Evolutionary conservation across 148 eudicot genomes (phyloP).

Genomic region (Rhododendron kiyosumense): DNA sequence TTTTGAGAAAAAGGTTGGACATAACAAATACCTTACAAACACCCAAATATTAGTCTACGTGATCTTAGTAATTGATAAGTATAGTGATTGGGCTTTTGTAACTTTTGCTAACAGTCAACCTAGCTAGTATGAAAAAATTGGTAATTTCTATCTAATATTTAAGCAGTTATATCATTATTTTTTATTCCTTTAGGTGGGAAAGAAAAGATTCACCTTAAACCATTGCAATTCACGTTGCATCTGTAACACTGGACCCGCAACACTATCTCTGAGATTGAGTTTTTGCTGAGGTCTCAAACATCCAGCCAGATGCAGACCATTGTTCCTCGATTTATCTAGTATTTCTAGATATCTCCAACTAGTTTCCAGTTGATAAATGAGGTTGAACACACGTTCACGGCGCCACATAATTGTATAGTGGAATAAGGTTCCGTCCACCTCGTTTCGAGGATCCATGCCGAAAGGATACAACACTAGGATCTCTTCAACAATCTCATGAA

Average conservation of each 20-base stretch:
- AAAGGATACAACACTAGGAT: background rate
- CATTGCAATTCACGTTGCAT: conserved; percentile 1
- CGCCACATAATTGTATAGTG: background rate
- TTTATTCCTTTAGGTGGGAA: background rate
- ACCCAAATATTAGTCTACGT: too few relatives aligned
- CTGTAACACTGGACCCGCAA: background rate
- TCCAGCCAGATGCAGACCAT: conserved; percentile 5
- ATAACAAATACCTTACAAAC: too few relatives aligned
- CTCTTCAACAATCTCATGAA: background rate
- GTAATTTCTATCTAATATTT: too few relatives aligned
- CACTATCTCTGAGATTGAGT: background rate
- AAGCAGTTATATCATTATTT: background rate
- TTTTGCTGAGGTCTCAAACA: background rate
- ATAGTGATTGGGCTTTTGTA: too few relatives aligned
- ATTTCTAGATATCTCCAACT: rapidly evolving
- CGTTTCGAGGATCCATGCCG: too few relatives aligned
- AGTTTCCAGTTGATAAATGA: background rate
- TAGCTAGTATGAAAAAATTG: background rate
- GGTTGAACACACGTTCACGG: background rate
- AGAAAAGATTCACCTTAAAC: background rate
- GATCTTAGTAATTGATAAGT: too few relatives aligned
- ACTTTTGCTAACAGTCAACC: background rate
- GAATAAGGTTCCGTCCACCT: background rate
- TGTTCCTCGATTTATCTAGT: background rate
- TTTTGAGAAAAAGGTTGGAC: too few relatives aligned